These are phyloP conservation scores for Oemleria cerasiformis DNA, from an alignment of 306 rosid species.

Conservation along the genomic window DNA sequence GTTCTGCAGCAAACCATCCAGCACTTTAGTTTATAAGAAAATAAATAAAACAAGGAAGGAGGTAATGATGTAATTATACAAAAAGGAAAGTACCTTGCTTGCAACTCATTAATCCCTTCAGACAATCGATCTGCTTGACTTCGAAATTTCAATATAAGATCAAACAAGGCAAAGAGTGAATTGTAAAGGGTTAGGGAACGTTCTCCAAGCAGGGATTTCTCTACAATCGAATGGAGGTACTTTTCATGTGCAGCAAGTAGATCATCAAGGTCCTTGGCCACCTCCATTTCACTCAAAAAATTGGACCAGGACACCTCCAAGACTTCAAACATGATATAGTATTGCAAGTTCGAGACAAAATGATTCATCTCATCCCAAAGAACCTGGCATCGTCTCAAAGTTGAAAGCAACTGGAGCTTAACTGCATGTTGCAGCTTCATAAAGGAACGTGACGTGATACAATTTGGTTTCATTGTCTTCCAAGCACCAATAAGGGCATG, in stretches of 20 bases:
- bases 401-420: conserved; percentile 74
- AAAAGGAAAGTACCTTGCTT: conserved; percentile 63
- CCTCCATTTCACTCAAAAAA: conserved; percentile 79
- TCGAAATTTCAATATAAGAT: conserved; percentile 81
- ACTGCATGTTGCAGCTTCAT: conserved; percentile 66
- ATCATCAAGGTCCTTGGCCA: conserved; percentile 93
- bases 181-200: conserved; percentile 78
- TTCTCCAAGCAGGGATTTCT: conserved; percentile 93
- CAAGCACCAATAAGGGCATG: conserved; percentile 95
- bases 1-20: conserved; percentile 47
- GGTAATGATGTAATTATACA: conserved; percentile 1
- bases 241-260: conserved; percentile 92
- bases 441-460: conserved; percentile 77
- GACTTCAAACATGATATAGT: conserved; percentile 96
- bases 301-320: conserved; percentile 93
- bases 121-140: conserved; percentile 81
- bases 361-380: conserved; percentile 98
- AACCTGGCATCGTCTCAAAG: conserved; percentile 94
- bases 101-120: conserved; percentile 90
- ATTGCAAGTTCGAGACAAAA: conserved; percentile 89
- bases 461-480: conserved; percentile 96
- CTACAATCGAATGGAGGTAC: conserved; percentile 81
- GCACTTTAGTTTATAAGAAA: conserved; percentile 12
- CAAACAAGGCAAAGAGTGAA: conserved; percentile 79
- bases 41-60: not conserved